Evolutionary conservation across 2,329 filamentous ascomycete genomes (phyloP).

Genomic region (Arthrobotrys sphaeroides): DNA sequence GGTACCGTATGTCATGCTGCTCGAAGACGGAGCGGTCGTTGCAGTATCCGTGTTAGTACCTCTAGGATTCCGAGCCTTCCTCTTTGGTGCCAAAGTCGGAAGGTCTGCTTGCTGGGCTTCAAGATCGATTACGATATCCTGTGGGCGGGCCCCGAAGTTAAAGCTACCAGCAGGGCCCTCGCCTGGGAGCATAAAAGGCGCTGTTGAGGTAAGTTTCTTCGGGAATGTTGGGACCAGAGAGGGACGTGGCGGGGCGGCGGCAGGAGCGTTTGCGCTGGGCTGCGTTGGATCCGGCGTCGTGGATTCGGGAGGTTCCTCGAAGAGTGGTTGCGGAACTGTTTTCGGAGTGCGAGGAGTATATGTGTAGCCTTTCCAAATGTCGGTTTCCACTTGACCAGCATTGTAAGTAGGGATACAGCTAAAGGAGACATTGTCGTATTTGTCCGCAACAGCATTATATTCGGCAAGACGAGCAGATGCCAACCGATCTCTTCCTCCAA

Average conservation of each 20-base stretch:
- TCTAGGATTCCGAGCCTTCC: conserved; percentile 20
- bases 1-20: background rate
- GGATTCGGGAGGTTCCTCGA: background rate
- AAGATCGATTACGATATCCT: conserved; percentile 8
- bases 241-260: background rate
- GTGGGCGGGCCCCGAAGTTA: conserved; percentile 19
- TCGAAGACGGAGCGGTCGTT: background rate
- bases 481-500: conserved; percentile 35
- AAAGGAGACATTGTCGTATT: conserved; percentile 37
- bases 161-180: background rate
- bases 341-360: background rate
- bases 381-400: conserved; percentile 5
- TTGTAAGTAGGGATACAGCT: conserved; percentile 38
- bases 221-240: background rate
- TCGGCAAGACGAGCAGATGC: conserved; percentile 33
- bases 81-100: conserved; percentile 35
- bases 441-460: conserved; percentile 24
- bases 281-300: background rate
- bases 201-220: background rate
- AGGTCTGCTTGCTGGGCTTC: conserved; percentile 8
- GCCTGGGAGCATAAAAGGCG: background rate
- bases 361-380: conserved; percentile 37
- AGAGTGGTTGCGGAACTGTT: background rate
- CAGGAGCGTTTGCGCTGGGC: background rate
- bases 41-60: background rate